Base-by-base conservation (phyloP, 495 filamentous ascomycete species). In the Aspergillus asperescens region DNA sequence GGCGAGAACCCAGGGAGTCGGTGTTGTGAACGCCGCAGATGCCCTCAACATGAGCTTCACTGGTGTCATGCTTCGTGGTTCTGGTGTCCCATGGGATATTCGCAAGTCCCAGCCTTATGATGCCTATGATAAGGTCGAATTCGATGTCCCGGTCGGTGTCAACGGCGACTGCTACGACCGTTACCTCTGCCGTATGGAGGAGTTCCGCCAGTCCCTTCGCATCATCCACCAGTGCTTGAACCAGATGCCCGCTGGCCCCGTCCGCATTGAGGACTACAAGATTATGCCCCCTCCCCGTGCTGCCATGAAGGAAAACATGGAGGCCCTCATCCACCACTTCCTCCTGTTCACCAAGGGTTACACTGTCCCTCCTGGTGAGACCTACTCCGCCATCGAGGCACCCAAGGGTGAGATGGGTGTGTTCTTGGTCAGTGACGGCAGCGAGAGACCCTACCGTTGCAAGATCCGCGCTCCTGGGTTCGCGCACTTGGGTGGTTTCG, bases 241-340 rank as follows among this genome's bases (percentile, higher is more conserved):
- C 79, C 87, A 96, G 80, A 99, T 99, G 89, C 92, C 94, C 15
- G 77, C 89, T 27, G 93, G 93, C 19, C 92, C 93, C 19, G 81
- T 97, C 62, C 82, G 89, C 50, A 90, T 96, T 32, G 93, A 98
- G 72, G 93, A 98, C 74, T 98, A 96, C 80, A 98, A 98, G 80
- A 83, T 99, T 68, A 86, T 87, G n/a, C 93, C 93, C 7, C 93
- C 93, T 32, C 93, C 93, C 12, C 83, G 93, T 62, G 81, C 85
- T n/a, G 94, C 93, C 58, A 99, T 99, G 93, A 99, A 99, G 80
- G 93, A 99, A 80, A 87, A 99, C 74, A 99, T 99, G 94, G 93
- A 99, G 71, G 92, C 93, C 18, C 79, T 99, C 12, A 99, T 99
- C 67, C 93, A 99, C 73, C 93, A 99, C 78, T 99, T 99, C 80